Conservation (phyloP, 2,329 filamentous ascomycete species). For the Neurospora crassa region DNA sequence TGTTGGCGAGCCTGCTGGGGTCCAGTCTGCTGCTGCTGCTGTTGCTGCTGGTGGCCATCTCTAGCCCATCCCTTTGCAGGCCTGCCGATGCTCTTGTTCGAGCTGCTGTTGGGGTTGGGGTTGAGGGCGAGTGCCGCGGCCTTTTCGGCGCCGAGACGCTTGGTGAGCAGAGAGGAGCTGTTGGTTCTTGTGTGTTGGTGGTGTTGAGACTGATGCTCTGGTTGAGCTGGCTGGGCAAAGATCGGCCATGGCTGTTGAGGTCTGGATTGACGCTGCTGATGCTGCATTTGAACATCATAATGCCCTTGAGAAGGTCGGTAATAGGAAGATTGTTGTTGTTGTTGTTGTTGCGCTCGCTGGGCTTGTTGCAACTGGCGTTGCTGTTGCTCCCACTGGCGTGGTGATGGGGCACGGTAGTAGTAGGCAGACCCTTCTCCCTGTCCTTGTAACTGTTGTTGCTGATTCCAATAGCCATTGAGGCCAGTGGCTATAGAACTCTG, state of each 20-base stretch:
- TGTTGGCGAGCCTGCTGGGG: background rate
- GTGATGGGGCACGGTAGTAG: background rate
- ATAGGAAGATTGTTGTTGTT: background rate
- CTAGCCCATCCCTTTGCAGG: background rate
- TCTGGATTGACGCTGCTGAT: slow-evolving; percentile 3
- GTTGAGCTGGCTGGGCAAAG: background rate
- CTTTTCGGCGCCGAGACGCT: slow-evolving; percentile 40
- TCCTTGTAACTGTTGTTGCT: background rate
- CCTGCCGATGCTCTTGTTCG: background rate
- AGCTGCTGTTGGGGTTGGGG: slow-evolving; percentile 12
- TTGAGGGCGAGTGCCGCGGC: slow-evolving; percentile 36
- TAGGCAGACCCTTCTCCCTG: background rate
- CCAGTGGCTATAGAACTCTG: background rate
- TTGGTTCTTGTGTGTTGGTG: background rate
- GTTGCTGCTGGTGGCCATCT: slow-evolving; percentile 5
- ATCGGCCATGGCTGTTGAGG: slow-evolving; percentile 1
- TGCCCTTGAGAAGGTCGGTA: too few relatives aligned
- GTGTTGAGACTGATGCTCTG: slow-evolving; percentile 10
- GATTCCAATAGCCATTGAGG: background rate
- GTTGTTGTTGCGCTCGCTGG: background rate
- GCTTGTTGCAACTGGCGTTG: slow-evolving; percentile 1
- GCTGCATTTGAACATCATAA: background rate
- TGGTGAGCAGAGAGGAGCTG: slow-evolving; percentile 37
- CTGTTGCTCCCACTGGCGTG: slow-evolving; percentile 3
- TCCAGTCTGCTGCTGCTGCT: background rate